Percentiles rank a stretch among this genome's conserved stretches.
These are phyloP conservation scores for Falciphora oryzae DNA, from an alignment of 2,329 filamentous ascomycete genomes.

Conservation along the genomic window DNA sequence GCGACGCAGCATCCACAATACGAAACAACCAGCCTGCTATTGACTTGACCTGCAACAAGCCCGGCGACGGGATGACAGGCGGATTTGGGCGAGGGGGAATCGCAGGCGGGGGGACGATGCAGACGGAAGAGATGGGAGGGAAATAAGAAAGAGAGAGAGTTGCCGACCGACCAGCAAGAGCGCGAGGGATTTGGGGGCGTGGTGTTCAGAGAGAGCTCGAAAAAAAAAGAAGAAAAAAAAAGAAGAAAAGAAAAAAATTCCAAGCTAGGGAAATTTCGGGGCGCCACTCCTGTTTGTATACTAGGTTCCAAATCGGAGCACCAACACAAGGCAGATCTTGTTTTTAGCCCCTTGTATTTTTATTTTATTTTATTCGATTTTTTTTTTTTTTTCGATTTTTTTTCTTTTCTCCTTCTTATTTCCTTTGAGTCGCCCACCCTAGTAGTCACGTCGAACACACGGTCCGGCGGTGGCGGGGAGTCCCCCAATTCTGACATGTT, in stretches of 20 bases:
- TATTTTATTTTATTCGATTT: neutral
- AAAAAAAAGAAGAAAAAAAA: constrained; percentile 5
- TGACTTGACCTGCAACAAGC: neutral
- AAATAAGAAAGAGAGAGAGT: neutral
- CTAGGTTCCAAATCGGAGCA: neutral
- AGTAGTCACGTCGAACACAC: neutral
- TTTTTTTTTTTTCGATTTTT: neutral
- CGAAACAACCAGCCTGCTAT: neutral
- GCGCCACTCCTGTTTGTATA: neutral
- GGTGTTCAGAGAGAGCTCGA: constrained; percentile 4
- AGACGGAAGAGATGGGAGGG: neutral
- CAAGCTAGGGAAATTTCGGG: constrained; percentile 3
- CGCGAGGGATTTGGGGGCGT: neutral
- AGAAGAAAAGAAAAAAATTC: constrained; percentile 7
- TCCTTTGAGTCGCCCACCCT: neutral
- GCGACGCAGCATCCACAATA: constrained; percentile 2
- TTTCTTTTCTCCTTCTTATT: neutral
- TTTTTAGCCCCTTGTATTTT: neutral
- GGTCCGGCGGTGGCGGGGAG: neutral
- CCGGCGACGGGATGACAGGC: neutral
- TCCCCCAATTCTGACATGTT: constrained; percentile 1
- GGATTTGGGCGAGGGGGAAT: neutral
- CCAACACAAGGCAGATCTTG: neutral
- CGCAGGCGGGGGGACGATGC: neutral
- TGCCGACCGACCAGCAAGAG: neutral